Conservation (phyloP, 495 filamentous ascomycete species). For the Rostrohypoxylon terebratum region DNA sequence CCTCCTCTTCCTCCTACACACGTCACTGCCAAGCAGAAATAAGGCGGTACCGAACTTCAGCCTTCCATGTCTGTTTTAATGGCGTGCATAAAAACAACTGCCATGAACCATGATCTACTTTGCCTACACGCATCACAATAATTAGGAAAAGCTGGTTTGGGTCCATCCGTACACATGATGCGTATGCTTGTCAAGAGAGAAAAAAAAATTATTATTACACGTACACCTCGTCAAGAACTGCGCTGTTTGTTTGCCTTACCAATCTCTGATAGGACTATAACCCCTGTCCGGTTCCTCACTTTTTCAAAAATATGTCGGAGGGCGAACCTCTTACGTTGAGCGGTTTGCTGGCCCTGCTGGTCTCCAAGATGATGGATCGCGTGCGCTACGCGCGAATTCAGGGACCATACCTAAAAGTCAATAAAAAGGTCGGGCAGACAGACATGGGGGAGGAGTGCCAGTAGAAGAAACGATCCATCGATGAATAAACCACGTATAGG, state of each 20-base stretch:
- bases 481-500: constrained; percentile 6
- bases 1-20: constrained; percentile 20
- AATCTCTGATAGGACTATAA: constrained; percentile 38
- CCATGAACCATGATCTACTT: constrained; percentile 54
- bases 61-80: constrained; percentile 45
- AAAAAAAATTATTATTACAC: constrained; percentile 20
- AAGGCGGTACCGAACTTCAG: constrained; percentile 46
- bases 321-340: constrained; percentile 25
- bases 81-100: constrained; percentile 47
- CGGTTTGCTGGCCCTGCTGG: constrained; percentile 25
- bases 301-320: constrained; percentile 9
- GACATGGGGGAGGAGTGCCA: constrained; percentile 22
- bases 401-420: constrained; percentile 28
- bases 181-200: constrained; percentile 47
- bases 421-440: constrained; percentile 24
- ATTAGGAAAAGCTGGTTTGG: constrained; percentile 51
- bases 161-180: constrained; percentile 47
- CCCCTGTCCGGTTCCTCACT: constrained; percentile 34
- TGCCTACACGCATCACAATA: constrained; percentile 47
- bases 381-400: constrained; percentile 36
- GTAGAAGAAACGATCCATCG: not conserved
- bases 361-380: constrained; percentile 28
- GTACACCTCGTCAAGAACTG: constrained; percentile 37
- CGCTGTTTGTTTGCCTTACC: constrained; percentile 42
- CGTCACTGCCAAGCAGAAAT: constrained; percentile 35